A percentile compares a stretch with the other conserved stretches of the same genome.
phyloP scores from a whole-genome alignment of 495 filamentous ascomycete genomes.

The Durotheca rogersii region DNA sequence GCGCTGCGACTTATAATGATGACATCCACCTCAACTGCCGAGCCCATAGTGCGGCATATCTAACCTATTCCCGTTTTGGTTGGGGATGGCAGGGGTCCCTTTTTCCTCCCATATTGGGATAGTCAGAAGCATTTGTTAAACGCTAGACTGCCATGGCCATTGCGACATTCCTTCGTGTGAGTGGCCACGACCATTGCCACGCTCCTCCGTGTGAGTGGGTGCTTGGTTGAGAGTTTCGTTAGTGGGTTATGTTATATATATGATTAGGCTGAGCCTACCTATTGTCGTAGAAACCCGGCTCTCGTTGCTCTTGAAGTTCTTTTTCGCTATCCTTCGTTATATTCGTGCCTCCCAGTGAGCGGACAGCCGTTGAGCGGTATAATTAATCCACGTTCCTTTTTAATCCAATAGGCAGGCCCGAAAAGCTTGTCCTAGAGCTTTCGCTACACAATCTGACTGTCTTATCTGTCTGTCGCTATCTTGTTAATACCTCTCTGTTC shows the following conservation, averaged over 20 bases:
- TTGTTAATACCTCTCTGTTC: neutral
- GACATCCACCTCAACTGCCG: conserved; percentile 3
- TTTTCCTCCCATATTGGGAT: neutral
- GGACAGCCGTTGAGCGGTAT: conserved; percentile 25
- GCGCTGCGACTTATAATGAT: neutral
- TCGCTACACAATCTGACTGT: no score
- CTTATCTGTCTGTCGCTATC: conserved; percentile 10
- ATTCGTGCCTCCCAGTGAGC: conserved; percentile 9
- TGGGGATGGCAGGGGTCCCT: neutral
- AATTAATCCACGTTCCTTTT: conserved; percentile 9
- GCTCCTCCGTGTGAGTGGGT: neutral
- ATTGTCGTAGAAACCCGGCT: neutral
- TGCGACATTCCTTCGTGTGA: conserved; percentile 1
- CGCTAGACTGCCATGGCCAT: conserved; percentile 9
- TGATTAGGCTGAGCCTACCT: conserved; percentile 3
- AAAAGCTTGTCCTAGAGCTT: neutral
- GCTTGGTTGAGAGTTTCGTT: neutral
- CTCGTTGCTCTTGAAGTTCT: conserved; percentile 2
- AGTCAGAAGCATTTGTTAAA: conserved; percentile 2
- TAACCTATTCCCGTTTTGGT: neutral
- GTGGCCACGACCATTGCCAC: neutral
- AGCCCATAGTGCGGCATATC: neutral
- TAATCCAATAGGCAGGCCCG: conserved; percentile 15
- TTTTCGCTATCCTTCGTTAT: neutral
- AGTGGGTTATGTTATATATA: conserved; percentile 8